Evolutionary conservation across 176 grass and related monocot species (phyloP), one percentile per base, ranked within the genome.

Genomic region (Poa annua): DNA sequence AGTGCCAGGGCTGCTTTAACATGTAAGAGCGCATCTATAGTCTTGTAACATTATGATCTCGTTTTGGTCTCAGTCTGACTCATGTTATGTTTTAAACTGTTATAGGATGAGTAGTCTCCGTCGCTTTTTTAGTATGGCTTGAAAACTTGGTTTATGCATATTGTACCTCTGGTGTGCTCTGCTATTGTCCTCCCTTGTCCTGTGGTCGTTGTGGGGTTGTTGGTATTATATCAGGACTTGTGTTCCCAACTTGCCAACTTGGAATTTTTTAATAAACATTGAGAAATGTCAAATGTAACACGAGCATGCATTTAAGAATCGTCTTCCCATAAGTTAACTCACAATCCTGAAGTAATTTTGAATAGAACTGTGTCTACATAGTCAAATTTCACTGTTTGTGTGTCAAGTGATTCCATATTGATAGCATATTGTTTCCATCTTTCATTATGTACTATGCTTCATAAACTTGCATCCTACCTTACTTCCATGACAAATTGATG

Each of bases 1-100:
- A 73, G 42, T 73, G 70, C 70, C 70, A 73, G 70, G 70, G 70
- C 42, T 73, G 70, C 70, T 73, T 73, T 14, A 73, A 49, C 70
- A 73, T 73, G 70, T 73, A 73, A 49, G 41, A 25, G 2, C 68
- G 14, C 39, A 2, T 24, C 29, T 29, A 7, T 15, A 3, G n/a
- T 71, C 11, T 42, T 22, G 6, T 48, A 25, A 71, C 11, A 48
- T 36, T 36, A 4, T 36, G 5, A 45, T 44, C 11, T 24, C 1
- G n/a, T 24, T 42, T 45, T 1, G 9, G 39, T 42, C 20, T 45
- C 44, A 7, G 12, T 22, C 22, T 45, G 4, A 20, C 29, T 29
- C 29, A 29, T 29, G 11, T 1, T n/a, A 42, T 45, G 3, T 22
- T 14, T 44, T 3, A 21, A 68, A 4, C 11, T 70, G 39, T 7